phyloP scores from a whole-genome alignment of 495 filamentous ascomycete species.

The Tuber melanosporum region DNA sequence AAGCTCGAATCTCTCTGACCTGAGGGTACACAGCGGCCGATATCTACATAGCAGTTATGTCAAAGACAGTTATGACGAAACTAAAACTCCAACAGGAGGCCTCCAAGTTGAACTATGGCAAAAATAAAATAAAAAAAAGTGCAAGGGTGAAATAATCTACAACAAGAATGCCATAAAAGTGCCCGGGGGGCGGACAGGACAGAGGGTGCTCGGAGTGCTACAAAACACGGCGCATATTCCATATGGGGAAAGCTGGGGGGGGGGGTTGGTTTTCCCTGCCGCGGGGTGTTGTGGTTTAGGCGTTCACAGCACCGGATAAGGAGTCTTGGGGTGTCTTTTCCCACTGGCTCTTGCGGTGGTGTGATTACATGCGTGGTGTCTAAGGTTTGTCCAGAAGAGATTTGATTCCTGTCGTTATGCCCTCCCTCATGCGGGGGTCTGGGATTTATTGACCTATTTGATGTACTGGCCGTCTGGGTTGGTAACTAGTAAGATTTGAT shows the following conservation, averaged over 20 bases:
- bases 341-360: not conserved
- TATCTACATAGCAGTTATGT: too few species aligned
- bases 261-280: not conserved
- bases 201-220: not conserved
- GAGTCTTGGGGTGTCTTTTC: not conserved
- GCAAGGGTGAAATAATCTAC: too few species aligned
- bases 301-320: not conserved
- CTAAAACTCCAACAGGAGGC: too few species aligned
- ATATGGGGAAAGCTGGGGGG: too few species aligned
- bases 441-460: not conserved
- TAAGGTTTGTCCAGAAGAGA: not conserved
- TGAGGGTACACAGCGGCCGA: too few species aligned
- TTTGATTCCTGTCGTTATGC: not conserved
- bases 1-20: too few species aligned
- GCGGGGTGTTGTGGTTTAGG: not conserved
- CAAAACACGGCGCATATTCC: not conserved
- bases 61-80: too few species aligned
- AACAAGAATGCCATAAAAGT: too few species aligned
- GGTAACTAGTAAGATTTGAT: not conserved
- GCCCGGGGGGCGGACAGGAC: not conserved
- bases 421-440: not conserved
- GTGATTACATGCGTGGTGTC: not conserved
- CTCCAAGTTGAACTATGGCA: too few species aligned
- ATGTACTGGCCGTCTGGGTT: not conserved
- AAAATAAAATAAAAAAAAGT: too few species aligned